Base-by-base conservation (phyloP, 106 monocot species). In the Dendrobium nobile region DNA sequence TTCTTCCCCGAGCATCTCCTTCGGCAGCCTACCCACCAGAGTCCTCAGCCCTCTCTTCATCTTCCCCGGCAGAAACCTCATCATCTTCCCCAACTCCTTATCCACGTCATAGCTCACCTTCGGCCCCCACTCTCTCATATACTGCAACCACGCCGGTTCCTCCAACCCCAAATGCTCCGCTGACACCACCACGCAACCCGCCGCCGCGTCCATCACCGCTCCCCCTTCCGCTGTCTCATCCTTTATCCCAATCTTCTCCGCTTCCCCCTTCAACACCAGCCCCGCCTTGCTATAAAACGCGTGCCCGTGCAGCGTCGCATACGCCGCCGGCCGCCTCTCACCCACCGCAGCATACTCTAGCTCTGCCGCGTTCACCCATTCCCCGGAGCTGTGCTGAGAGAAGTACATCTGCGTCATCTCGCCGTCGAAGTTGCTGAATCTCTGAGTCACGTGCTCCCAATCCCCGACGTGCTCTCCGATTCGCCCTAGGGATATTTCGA, bases 401-500 rank as follows among this genome's bases (percentile, higher is more conserved):
- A 90, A 92, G 82, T 88, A 96, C 10, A 92, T 81, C 45, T 83
- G 77, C 86, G 84, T 61, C 15, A 96, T 72, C 72, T 92, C 87
- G 5, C 96, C 93, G 1, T 55, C 85, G 73, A 90, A 80, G 81
- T 96, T 96, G 84, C 93, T 96, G 7, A 96, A 48, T 54, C 96
- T 73, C 20, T 93, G 75, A 0, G 93, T 96, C 10, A 96, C 78
- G 64, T 96, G 96, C 86, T 96, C 93, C 96, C 96, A 96, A 77
- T 96, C 96, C 2, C 93, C 93, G 2, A 92, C 90, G 78, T 96
- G 96, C 83, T 91, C 88, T 6, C 96, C 96, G 13, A 93, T 92
- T 73, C 54, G 84, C 5, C 93, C 91, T 3, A 96, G 58, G 3
- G 77, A 11, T 44, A 96, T 20, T 41, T 77, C 85, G 15, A 84